Percentiles rank a stretch among this genome's conserved stretches.
These are phyloP conservation scores for Talaromyces thailandensis DNA, from an alignment of 495 filamentous ascomycete genomes.

Conservation along the genomic window DNA sequence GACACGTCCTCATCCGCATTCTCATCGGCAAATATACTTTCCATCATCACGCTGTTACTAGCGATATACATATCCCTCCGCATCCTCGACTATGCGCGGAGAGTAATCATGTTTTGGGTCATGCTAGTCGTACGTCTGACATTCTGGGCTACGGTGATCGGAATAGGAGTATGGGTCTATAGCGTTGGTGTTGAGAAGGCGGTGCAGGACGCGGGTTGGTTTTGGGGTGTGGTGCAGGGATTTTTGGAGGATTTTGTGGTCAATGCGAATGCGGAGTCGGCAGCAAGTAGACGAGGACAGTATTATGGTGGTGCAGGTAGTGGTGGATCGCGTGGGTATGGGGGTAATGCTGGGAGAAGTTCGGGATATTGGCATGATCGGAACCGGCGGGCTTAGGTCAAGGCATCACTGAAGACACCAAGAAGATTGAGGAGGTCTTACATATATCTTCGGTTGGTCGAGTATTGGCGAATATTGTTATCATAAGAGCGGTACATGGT, in stretches of 20 bases:
- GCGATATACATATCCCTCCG: constrained; percentile 54
- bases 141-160: constrained; percentile 48
- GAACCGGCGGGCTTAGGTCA: neutral
- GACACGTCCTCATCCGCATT: constrained; percentile 17
- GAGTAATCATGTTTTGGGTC: constrained; percentile 68
- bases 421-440: neutral
- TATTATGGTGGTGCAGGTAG: constrained; percentile 2
- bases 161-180: constrained; percentile 47
- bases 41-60: constrained; percentile 45
- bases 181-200: constrained; percentile 54
- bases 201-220: constrained; percentile 48
- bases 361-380: neutral
- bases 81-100: constrained; percentile 55
- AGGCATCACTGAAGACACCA: neutral
- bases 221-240: constrained; percentile 41
- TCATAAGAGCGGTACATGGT: neutral
- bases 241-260: constrained; percentile 48
- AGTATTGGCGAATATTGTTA: neutral
- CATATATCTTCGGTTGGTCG: neutral
- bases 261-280: constrained; percentile 22
- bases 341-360: constrained; percentile 2
- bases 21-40: constrained; percentile 49
- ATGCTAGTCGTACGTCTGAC: constrained; percentile 44
- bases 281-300: constrained; percentile 6
- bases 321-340: neutral